A percentile compares a stretch with the other conserved stretches of the same genome.
These are phyloP conservation scores for Hymenoscyphus scutula DNA, from an alignment of 2,329 filamentous ascomycete species.

Conservation along the genomic window DNA sequence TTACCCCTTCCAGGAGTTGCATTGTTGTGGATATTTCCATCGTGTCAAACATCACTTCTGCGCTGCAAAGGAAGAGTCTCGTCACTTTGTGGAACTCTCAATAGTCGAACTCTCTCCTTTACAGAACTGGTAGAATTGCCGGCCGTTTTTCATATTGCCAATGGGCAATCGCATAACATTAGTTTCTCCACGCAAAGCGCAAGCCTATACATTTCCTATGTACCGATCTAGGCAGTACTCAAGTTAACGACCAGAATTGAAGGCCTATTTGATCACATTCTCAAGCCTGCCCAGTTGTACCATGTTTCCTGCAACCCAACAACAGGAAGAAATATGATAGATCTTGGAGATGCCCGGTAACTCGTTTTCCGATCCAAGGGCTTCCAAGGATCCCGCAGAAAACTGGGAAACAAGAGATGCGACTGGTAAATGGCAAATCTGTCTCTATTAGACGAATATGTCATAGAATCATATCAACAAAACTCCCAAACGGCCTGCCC, in stretches of 20 bases:
- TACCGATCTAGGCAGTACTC: too few species aligned
- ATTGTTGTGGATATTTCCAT: not conserved
- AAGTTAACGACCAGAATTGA: too few species aligned
- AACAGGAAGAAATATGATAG: not conserved
- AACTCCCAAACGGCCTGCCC: not conserved
- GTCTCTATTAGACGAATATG: not conserved
- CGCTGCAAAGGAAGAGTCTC: too few species aligned
- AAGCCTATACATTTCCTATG: not conserved
- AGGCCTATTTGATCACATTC: too few species aligned
- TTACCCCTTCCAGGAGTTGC: not conserved
- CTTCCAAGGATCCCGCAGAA: not conserved
- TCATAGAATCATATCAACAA: not conserved
- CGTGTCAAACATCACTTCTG: too few species aligned
- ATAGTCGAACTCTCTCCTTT: too few species aligned
- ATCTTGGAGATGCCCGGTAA: not conserved
- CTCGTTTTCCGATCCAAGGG: not conserved
- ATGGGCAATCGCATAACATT: not conserved
- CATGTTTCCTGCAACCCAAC: not conserved
- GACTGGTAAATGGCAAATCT: not conserved
- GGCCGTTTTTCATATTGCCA: too few species aligned
- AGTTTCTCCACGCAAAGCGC: not conserved
- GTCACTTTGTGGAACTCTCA: too few species aligned
- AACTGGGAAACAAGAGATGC: not conserved
- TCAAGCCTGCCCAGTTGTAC: not conserved
- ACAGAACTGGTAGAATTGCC: too few species aligned